Conservation (phyloP, 2,329 filamentous ascomycete genomes). For the Nemania sp. region DNA sequence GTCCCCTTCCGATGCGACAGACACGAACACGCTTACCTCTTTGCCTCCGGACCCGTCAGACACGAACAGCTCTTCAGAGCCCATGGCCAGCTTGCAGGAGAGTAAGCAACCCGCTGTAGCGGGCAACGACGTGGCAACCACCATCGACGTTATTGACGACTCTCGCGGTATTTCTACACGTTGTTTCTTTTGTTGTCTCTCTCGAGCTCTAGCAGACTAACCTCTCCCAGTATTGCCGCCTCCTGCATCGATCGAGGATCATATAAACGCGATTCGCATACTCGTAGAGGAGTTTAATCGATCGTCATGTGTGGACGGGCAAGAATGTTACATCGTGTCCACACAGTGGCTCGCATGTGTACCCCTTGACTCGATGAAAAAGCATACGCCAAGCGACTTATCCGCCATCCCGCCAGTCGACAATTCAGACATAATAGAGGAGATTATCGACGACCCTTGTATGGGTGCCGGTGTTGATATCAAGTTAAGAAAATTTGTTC, state of each 20-base stretch:
- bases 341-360: conserved; percentile 78
- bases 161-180: conserved; percentile 15
- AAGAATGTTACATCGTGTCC: conserved; percentile 78
- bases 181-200: not conserved
- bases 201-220: conserved; percentile 12
- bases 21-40: conserved; percentile 2
- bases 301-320: conserved; percentile 66
- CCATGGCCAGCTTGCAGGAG: conserved; percentile 9
- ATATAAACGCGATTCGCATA: conserved; percentile 73
- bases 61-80: conserved; percentile 16
- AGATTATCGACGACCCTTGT: conserved; percentile 56
- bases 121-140: not conserved
- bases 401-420: conserved; percentile 76
- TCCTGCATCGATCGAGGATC: conserved; percentile 61
- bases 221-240: conserved; percentile 28
- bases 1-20: conserved; percentile 31
- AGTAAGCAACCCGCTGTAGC: not conserved
- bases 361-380: conserved; percentile 64
- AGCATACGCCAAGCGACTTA: conserved; percentile 62
- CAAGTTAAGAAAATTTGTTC: conserved; percentile 63
- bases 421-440: conserved; percentile 79
- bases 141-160: conserved; percentile 1
- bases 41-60: conserved; percentile 8
- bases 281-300: conserved; percentile 60
- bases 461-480: conserved; percentile 42